Conservation (phyloP, 768 basidiomycete genomes). For the Trichaptum fuscoviolaceum region DNA sequence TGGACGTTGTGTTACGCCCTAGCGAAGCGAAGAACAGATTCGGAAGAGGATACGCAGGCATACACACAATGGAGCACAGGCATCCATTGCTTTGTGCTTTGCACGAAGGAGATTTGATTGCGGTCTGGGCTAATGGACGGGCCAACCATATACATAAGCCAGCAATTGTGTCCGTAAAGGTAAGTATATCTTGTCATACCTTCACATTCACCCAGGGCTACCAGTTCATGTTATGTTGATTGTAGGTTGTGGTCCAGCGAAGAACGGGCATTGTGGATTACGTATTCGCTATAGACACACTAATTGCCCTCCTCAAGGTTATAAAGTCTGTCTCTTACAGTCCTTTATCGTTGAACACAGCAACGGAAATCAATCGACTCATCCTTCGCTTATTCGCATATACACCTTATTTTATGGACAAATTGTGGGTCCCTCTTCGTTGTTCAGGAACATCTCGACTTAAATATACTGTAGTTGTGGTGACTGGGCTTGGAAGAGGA, state of each 20-base stretch:
- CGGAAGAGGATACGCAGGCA: background rate
- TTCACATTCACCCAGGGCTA: background rate
- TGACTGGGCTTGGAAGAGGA: background rate
- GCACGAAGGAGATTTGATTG: background rate
- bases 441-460: background rate
- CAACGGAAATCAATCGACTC: background rate
- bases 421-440: background rate
- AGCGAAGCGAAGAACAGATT: background rate
- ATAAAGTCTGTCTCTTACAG: background rate
- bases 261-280: background rate
- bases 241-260: background rate
- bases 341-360: background rate
- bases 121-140: background rate
- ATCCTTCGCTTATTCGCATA: background rate
- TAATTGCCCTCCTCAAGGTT: background rate
- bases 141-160: background rate
- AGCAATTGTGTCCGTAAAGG: background rate
- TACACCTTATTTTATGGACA: background rate
- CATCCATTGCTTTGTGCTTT: background rate
- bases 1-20: background rate
- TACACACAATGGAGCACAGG: background rate
- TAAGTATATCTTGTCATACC: background rate
- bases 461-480: background rate
- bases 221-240: background rate
- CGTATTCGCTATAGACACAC: background rate